These are phyloP conservation scores for Chaetomium sp. DNA, from an alignment of 2,329 filamentous ascomycete species.

Conservation along the genomic window DNA sequence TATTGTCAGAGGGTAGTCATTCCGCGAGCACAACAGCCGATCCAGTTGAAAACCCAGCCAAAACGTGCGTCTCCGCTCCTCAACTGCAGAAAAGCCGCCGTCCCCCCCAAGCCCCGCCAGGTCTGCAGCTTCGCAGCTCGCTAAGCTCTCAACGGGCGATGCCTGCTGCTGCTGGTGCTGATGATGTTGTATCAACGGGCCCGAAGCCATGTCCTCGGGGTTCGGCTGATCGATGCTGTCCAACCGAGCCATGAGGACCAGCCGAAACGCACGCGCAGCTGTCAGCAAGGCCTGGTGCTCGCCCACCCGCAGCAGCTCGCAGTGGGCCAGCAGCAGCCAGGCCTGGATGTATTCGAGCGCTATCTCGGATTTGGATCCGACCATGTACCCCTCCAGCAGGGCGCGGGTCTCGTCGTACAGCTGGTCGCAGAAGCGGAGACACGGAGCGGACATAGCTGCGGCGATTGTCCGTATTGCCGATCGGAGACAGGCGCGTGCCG, in stretches of 20 bases:
- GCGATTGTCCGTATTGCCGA: slow-evolving; percentile 3
- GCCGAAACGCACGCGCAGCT: not conserved
- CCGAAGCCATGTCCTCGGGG: too few species aligned
- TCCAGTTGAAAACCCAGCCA: slow-evolving; percentile 3
- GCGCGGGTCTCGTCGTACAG: not conserved
- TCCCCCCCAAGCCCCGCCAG: too few species aligned
- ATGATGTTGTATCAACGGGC: too few species aligned
- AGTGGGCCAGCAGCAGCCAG: slow-evolving; percentile 4
- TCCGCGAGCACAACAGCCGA: not conserved
- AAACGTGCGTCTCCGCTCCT: slow-evolving; percentile 3
- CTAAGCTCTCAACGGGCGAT: too few species aligned
- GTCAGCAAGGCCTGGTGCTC: slow-evolving; percentile 2
- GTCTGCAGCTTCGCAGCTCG: too few species aligned
- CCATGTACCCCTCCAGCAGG: not conserved
- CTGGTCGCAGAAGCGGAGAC: not conserved
- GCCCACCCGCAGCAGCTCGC: not conserved
- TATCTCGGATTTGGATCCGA: not conserved
- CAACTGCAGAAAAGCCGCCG: not conserved
- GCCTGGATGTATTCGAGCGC: slow-evolving; percentile 1
- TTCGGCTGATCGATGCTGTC: not conserved
- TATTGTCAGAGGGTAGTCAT: slow-evolving; percentile 1
- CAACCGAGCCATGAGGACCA: slow-evolving; percentile 1
- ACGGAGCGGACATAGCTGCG: slow-evolving; percentile 1
- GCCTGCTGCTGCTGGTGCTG: too few species aligned
- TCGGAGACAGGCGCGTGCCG: not conserved